Evolutionary conservation across 345 rosid species (phyloP).

Genomic region (Hevea brasiliensis): DNA sequence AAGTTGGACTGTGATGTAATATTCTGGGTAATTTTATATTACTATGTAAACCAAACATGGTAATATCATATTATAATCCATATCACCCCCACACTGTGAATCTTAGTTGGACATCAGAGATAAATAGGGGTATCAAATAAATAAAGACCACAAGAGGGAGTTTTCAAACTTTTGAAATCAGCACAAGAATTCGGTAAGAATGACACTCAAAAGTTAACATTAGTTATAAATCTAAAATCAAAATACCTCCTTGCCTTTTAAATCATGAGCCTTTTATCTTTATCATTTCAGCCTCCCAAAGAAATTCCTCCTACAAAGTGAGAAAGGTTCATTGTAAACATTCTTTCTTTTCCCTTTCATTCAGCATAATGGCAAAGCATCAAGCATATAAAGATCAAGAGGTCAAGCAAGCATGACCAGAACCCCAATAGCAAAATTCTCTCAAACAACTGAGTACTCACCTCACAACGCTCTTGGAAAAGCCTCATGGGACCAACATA

Average conservation of each 20-base stretch:
- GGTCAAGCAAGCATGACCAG: not conserved
- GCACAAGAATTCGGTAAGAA: not conserved
- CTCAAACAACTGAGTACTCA: constrained; percentile 21
- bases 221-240: not conserved
- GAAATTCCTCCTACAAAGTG: constrained; percentile 81
- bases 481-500: constrained; percentile 75
- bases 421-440: not conserved
- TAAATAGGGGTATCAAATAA: not conserved
- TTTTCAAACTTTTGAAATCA: not conserved
- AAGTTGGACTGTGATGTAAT: too few relatives aligned
- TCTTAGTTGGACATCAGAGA: not conserved
- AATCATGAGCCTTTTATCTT: constrained; percentile 96
- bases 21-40: not conserved
- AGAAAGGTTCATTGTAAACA: not conserved
- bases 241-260: constrained; percentile 96
- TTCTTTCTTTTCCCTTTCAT: not conserved
- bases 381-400: not conserved
- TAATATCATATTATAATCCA: too few relatives aligned
- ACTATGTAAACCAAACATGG: not conserved
- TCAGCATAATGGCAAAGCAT: constrained; percentile 8
- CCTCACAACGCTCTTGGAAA: constrained; percentile 98
- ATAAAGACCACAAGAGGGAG: not conserved
- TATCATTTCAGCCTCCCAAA: constrained; percentile 97
- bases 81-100: not conserved
- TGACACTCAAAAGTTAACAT: not conserved